Evolutionary conservation across 352 stramenopile species (phyloP).

Genomic region (Globisporangium spinosum): DNA sequence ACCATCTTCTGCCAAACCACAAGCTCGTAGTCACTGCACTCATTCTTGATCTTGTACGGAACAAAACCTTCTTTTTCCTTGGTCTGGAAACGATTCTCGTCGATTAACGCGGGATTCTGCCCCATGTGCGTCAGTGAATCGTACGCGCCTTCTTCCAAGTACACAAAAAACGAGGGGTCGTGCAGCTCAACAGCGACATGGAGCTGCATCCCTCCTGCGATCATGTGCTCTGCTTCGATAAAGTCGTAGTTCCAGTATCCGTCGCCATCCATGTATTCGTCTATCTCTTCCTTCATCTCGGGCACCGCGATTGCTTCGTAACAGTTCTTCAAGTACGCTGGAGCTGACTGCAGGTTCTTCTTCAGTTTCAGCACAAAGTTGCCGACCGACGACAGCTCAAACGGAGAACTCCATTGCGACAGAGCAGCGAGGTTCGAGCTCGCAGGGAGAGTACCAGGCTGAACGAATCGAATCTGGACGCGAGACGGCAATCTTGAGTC

Average conservation of each 20-base stretch:
- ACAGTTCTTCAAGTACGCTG: constrained; percentile 34
- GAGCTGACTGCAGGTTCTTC: constrained; percentile 43
- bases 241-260: constrained; percentile 30
- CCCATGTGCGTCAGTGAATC: constrained; percentile 13
- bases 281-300: constrained; percentile 30
- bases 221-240: constrained; percentile 32
- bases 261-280: constrained; percentile 32
- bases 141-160: constrained; percentile 43
- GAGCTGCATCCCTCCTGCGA: constrained; percentile 43
- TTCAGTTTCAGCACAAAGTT: constrained; percentile 80
- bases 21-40: constrained; percentile 71
- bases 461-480: constrained; percentile 71
- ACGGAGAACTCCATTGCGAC: constrained; percentile 75
- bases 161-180: constrained; percentile 70
- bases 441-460: constrained; percentile 21
- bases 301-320: constrained; percentile 31
- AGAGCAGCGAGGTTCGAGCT: constrained; percentile 17
- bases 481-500: constrained; percentile 59
- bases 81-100: constrained; percentile 25
- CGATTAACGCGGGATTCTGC: constrained; percentile 10
- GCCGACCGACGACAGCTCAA: constrained; percentile 74
- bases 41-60: constrained; percentile 79
- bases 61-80: constrained; percentile 63
- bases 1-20: constrained; percentile 81
- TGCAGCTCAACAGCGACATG: constrained; percentile 78